These are phyloP conservation scores for Pythium pyrilobum DNA, from an alignment of 352 stramenopile species.

Conservation along the genomic window DNA sequence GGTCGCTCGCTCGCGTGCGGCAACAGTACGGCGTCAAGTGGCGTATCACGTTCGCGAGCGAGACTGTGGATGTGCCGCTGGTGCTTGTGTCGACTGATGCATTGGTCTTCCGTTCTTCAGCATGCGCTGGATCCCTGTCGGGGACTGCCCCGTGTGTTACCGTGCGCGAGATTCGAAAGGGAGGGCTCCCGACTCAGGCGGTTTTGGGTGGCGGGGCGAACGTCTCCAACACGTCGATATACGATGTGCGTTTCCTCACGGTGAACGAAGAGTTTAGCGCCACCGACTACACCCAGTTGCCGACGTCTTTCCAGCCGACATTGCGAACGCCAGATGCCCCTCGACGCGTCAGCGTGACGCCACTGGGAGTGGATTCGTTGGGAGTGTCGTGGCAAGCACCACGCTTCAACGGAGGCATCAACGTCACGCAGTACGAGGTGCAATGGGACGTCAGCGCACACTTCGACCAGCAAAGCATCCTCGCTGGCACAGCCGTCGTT, in stretches of 20 bases:
- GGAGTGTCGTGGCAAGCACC: constrained; percentile 78
- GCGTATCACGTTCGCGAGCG: constrained; percentile 50
- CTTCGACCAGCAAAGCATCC: constrained; percentile 78
- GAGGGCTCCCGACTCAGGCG: constrained; percentile 27
- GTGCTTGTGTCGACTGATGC: constrained; percentile 46
- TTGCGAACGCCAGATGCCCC: constrained; percentile 26
- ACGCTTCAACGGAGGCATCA: constrained; percentile 54
- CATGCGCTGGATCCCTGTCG: constrained; percentile 54
- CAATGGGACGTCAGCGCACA: constrained; percentile 88
- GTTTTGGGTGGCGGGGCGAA: constrained; percentile 1
- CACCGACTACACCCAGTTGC: constrained; percentile 12
- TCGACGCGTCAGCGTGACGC: constrained; percentile 27
- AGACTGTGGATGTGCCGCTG: constrained; percentile 29
- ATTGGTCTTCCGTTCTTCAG: constrained; percentile 26
- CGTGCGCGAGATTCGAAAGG: constrained; percentile 24
- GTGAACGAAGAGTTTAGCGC: constrained; percentile 35
- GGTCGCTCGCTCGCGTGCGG: constrained; percentile 18
- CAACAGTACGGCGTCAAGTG: constrained; percentile 63
- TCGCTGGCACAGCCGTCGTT: constrained; percentile 41
- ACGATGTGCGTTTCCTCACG: constrained; percentile 34
- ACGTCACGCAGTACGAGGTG: constrained; percentile 88
- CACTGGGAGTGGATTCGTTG: constrained; percentile 31
- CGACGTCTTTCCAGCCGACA: constrained; percentile 20
- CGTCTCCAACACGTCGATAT: constrained; percentile 28
- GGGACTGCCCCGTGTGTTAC: constrained; percentile 53